Percentiles rank a stretch among this genome's conserved stretches.
Conservation (phyloP, 2,329 filamentous ascomycete species). For the Neurospora sp. region DNA sequence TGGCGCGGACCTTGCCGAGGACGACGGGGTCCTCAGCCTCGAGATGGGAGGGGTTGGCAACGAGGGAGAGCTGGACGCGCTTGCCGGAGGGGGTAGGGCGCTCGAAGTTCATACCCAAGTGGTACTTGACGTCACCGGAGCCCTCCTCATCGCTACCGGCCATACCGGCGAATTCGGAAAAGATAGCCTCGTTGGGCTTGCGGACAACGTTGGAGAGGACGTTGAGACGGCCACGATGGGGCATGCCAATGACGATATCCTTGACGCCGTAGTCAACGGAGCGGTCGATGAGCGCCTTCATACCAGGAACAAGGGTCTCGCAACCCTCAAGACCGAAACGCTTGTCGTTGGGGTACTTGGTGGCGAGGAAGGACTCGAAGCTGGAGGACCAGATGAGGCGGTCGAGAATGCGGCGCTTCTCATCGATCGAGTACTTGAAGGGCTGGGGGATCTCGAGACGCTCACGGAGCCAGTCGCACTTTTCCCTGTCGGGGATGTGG, state of each 20-base stretch:
- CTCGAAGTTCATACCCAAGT: constrained; percentile 99
- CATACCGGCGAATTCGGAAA: constrained; percentile 92
- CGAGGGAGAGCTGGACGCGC: constrained; percentile 96
- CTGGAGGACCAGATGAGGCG: constrained; percentile 97
- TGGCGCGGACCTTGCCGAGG: constrained; percentile 91
- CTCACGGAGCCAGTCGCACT: constrained; percentile 97
- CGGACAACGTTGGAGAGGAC: constrained; percentile 97
- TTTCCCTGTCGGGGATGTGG: constrained; percentile 92
- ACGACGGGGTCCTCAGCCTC: constrained; percentile 98
- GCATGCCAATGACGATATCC: constrained; percentile 99
- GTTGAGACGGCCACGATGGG: constrained; percentile 95
- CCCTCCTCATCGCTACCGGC: constrained; percentile 86
- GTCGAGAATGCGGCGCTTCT: constrained; percentile 96
- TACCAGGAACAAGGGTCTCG: constrained; percentile 92
- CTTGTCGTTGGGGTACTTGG: constrained; percentile 99
- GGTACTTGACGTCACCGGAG: constrained; percentile 98
- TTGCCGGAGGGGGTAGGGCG: constrained; percentile 95
- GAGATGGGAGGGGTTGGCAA: constrained; percentile 96
- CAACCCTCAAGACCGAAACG: constrained; percentile 97
- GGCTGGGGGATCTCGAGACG: constrained; percentile 88
- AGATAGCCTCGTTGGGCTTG: constrained; percentile 99
- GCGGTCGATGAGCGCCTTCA: constrained; percentile 98
- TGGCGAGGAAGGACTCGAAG: constrained; percentile 90
- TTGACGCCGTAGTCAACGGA: constrained; percentile 98
- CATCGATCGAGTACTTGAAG: constrained; percentile 95